These are phyloP conservation scores for Suillus discolor DNA, from an alignment of 768 basidiomycete species.

Conservation along the genomic window DNA sequence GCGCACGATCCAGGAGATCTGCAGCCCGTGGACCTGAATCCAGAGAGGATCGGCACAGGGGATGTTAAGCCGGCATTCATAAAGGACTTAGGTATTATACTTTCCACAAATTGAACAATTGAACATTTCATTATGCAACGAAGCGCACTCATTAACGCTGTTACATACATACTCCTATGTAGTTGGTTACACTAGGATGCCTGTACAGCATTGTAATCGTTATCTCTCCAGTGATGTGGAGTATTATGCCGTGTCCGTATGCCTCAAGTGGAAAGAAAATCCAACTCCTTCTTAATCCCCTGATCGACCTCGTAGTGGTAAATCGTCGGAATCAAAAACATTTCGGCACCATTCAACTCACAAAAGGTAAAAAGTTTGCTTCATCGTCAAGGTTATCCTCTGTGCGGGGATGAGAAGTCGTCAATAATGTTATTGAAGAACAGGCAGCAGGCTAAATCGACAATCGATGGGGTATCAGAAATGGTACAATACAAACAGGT, in stretches of 20 bases:
- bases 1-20: neutral
- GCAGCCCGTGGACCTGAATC: neutral
- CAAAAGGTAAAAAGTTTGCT: slow-evolving; percentile 7
- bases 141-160: neutral
- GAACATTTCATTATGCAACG: neutral
- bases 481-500: slow-evolving; percentile 9
- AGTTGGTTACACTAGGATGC: neutral
- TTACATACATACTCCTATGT: neutral
- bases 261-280: slow-evolving; percentile 3
- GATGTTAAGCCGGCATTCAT: neutral
- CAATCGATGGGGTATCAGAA: slow-evolving; percentile 13
- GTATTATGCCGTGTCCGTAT: slow-evolving; percentile 3
- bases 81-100: neutral
- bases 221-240: neutral
- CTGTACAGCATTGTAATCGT: neutral
- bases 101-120: neutral
- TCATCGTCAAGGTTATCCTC: neutral
- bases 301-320: slow-evolving; percentile 11
- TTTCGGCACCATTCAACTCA: slow-evolving; percentile 19
- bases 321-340: slow-evolving; percentile 12
- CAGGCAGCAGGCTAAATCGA: slow-evolving; percentile 7
- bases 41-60: neutral
- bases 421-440: slow-evolving; percentile 1
- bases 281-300: slow-evolving; percentile 9
- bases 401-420: neutral